These are phyloP conservation scores for Allium cepa DNA, from an alignment of 106 monocot species.

Conservation along the genomic window DNA sequence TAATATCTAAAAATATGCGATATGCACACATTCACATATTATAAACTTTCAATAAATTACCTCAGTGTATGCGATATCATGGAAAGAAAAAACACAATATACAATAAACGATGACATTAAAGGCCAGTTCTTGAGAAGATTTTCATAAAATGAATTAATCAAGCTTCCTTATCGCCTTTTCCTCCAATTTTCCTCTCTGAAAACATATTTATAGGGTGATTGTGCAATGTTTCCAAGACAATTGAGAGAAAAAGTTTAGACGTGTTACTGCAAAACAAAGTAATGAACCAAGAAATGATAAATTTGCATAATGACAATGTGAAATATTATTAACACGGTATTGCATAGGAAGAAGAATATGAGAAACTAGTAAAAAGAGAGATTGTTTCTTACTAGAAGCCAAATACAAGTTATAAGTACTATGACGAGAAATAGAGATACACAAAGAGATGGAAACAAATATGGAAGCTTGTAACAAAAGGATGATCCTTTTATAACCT, in stretches of 20 bases:
- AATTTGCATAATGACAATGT: background rate
- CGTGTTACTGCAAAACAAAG: background rate
- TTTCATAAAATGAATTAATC: background rate
- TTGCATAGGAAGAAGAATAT: background rate
- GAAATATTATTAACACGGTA: background rate
- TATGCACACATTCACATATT: background rate
- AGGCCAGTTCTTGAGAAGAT: background rate
- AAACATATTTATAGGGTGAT: background rate
- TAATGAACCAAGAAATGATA: background rate
- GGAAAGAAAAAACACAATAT: background rate
- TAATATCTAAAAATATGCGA: background rate
- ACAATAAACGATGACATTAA: background rate
- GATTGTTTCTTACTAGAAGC: slow-evolving; percentile 28
- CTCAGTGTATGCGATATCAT: background rate
- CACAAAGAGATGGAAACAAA: slow-evolving; percentile 44
- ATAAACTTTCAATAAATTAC: background rate
- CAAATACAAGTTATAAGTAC: slow-evolving; percentile 33
- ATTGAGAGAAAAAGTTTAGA: background rate
- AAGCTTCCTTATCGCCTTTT: background rate
- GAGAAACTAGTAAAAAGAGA: background rate
- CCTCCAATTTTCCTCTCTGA: background rate
- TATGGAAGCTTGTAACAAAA: slow-evolving; percentile 71
- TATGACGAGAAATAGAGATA: slow-evolving; percentile 36
- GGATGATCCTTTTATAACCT: too few species aligned
- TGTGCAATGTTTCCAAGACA: background rate